These are phyloP conservation scores for Prunus kanzakura DNA, from an alignment of 306 rosid genomes.

Conservation along the genomic window DNA sequence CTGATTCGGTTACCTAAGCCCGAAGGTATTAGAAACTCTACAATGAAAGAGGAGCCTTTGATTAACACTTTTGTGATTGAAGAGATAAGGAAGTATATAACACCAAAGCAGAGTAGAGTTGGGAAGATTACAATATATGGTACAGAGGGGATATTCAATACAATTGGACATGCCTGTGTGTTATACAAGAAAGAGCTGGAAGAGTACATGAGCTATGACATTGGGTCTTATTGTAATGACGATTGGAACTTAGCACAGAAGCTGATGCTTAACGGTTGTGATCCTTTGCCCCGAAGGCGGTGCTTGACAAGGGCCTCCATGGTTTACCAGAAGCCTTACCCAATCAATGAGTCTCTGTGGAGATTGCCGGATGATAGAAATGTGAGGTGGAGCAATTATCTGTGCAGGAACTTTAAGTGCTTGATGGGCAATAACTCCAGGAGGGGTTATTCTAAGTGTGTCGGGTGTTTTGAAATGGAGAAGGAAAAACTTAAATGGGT, in stretches of 20 bases:
- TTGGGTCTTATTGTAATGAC: slow-evolving; percentile 90
- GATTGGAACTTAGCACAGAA: slow-evolving; percentile 87
- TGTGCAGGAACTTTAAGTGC: slow-evolving; percentile 75
- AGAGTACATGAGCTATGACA: slow-evolving; percentile 84
- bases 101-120: slow-evolving; percentile 70
- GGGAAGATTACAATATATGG: slow-evolving; percentile 65
- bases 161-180: slow-evolving; percentile 90
- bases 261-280: slow-evolving; percentile 90
- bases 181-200: slow-evolving; percentile 64
- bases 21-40: slow-evolving; percentile 47
- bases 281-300: slow-evolving; percentile 84
- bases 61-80: slow-evolving; percentile 67
- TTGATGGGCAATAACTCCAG: slow-evolving; percentile 66
- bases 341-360: slow-evolving; percentile 82
- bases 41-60: slow-evolving; percentile 67
- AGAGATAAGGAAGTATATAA: slow-evolving; percentile 84
- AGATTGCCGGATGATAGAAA: slow-evolving; percentile 67
- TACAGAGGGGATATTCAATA: slow-evolving; percentile 57
- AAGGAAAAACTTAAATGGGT: slow-evolving; percentile 86
- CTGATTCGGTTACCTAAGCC: slow-evolving; percentile 55
- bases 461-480: slow-evolving; percentile 86
- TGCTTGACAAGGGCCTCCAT: slow-evolving; percentile 87
- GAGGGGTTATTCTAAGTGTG: slow-evolving; percentile 70
- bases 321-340: slow-evolving; percentile 64
- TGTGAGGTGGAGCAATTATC: slow-evolving; percentile 86